These are phyloP conservation scores for Phytopythium kandeliae DNA, from an alignment of 352 stramenopile genomes.

Conservation along the genomic window DNA sequence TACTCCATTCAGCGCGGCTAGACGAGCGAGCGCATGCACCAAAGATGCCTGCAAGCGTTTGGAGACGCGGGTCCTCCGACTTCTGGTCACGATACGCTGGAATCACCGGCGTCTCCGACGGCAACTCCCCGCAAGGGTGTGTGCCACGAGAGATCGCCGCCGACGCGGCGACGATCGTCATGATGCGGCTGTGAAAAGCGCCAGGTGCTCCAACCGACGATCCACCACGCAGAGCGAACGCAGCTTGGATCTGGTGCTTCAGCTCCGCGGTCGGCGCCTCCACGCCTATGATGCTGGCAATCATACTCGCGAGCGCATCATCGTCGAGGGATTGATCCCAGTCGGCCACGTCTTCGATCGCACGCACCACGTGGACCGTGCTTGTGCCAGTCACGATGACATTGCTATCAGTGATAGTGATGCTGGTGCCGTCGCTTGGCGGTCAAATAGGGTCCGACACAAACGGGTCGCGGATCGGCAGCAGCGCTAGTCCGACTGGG, in stretches of 20 bases:
- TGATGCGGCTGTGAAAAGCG: conserved; percentile 2
- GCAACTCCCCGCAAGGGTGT: no score
- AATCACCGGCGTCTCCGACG: no score
- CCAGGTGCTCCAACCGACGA: neutral
- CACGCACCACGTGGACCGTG: neutral
- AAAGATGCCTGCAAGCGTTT: neutral
- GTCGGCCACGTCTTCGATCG: conserved; percentile 2
- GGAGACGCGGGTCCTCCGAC: neutral
- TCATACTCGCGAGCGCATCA: neutral
- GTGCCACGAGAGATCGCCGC: neutral
- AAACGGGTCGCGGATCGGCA: conserved; percentile 1
- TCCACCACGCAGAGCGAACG: neutral
- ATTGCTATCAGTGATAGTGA: conserved; percentile 4
- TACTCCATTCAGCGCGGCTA: neutral
- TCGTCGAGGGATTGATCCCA: neutral
- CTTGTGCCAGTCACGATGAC: neutral
- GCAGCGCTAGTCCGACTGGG: neutral
- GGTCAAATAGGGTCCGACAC: neutral
- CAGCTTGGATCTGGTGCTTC: neutral
- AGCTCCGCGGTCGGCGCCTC: neutral
- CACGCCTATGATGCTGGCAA: conserved; percentile 1
- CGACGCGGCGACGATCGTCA: neutral
- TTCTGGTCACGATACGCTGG: no score
- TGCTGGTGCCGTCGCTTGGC: neutral
- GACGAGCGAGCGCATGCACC: neutral